phyloP scores from a whole-genome alignment of 2,329 filamentous ascomycete species.

The Pyricularia sp. region DNA sequence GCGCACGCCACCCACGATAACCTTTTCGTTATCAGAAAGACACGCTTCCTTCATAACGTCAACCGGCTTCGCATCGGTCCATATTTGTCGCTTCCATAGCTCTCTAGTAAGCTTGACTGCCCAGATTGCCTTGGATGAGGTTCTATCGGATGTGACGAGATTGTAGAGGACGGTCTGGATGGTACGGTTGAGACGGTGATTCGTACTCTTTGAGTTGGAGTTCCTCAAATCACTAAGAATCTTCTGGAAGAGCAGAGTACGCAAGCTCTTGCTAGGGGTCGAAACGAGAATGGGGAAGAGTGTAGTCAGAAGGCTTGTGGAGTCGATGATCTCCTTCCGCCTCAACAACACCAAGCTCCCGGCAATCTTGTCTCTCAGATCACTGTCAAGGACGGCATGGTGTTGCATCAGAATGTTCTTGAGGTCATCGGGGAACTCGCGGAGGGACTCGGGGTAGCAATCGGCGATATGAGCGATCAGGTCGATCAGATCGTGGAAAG shows the following conservation, averaged over 20 bases:
- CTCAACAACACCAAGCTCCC: constrained; percentile 78
- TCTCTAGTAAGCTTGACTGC: constrained; percentile 92
- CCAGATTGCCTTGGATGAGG: constrained; percentile 84
- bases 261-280: constrained; percentile 80
- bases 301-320: constrained; percentile 71
- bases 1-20: constrained; percentile 74
- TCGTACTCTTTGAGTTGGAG: constrained; percentile 77
- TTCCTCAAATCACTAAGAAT: constrained; percentile 85
- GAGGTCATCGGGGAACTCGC: constrained; percentile 68
- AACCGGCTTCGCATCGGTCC: constrained; percentile 86
- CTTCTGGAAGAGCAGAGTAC: constrained; percentile 75
- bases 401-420: constrained; percentile 73
- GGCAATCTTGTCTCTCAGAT: constrained; percentile 89
- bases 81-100: constrained; percentile 92
- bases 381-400: constrained; percentile 72
- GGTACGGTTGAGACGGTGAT: constrained; percentile 87
- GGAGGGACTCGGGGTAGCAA: constrained; percentile 77
- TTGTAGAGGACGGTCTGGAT: constrained; percentile 93
- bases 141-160: constrained; percentile 74
- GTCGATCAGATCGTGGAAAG: constrained; percentile 85
- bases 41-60: constrained; percentile 94
- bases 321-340: constrained; percentile 89
- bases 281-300: constrained; percentile 89
- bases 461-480: constrained; percentile 90
- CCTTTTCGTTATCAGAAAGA: constrained; percentile 86